Base-by-base conservation (phyloP, 2,329 filamentous ascomycete genomes). In the Teratosphaeria epicoccoides region DNA sequence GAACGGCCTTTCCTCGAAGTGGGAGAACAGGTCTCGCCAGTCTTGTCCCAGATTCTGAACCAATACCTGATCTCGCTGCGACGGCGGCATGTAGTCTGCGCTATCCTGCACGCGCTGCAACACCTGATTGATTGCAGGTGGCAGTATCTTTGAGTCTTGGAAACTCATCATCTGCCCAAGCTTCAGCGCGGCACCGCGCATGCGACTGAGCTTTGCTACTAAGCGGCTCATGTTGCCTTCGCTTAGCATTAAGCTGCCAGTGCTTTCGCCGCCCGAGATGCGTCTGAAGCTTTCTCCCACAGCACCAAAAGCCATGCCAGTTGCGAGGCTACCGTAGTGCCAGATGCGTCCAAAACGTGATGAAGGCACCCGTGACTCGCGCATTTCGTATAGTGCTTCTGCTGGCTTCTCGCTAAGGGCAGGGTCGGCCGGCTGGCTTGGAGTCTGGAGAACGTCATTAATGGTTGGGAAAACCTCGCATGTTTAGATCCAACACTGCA, bases 91-190 rank as follows among this genome's bases (percentile, higher is more conserved):
- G 69, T 97, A 98, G 69, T 98, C 91, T 37, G 93, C 93, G 52
- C 88, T 84, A 67, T 98, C 93, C 67, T 98, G 93, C 0, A 98
- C 93, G 5, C 94, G 83, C 66, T 95, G 89, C 11, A 98, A 74
- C 1, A 98, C 88, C 63, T 91, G 81, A 59, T 94, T 88, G 47
- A 98, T 89, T 1, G 87, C 81, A 0, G 80, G 81, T 0, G 93
- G 93, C 9, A 98, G 79, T 82, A 96, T 89, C 69, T 95, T 97
- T 33, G 88, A 83, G 71, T 98, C 93, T 74, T 98, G 93, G 65
- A 98, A 93, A 68, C 89, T 96, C 76, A 98, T 85, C 86, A 97
- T 93, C 73, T 98, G 93, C 0, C 93, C 94, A 24, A 98, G 72
- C 72, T 98, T 98, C 43, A 98, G 75, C n/a, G 93, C 93, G 5